Conservation (phyloP, 768 basidiomycete genomes). For the Termitomyces sp. region DNA sequence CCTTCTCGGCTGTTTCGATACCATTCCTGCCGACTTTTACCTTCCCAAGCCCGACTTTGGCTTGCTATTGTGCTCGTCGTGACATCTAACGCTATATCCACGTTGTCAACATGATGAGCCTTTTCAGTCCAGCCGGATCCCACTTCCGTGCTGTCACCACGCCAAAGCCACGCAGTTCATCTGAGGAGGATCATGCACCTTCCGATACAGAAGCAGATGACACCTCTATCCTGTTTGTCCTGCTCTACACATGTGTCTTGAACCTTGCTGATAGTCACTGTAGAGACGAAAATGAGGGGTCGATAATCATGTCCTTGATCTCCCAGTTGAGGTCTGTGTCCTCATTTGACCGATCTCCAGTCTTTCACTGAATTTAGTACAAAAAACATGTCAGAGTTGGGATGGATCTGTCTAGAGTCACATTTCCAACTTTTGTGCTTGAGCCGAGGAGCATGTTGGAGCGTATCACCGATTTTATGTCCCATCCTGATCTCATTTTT, state of each 20-base stretch:
- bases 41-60: neutral
- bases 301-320: conserved; percentile 80
- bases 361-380: neutral
- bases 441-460: conserved; percentile 98
- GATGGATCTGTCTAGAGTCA: conserved; percentile 95
- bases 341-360: conserved; percentile 1
- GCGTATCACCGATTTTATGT: conserved; percentile 98
- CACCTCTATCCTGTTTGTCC: conserved; percentile 78
- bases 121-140: conserved; percentile 66
- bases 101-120: conserved; percentile 59
- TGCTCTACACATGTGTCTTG: conserved; percentile 19
- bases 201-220: conserved; percentile 87
- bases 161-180: conserved; percentile 58
- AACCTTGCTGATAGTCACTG: conserved; percentile 29
- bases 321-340: conserved; percentile 72
- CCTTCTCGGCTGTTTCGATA: neutral
- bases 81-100: neutral
- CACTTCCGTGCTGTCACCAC: conserved; percentile 48
- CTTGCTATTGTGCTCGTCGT: neutral
- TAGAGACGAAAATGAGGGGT: conserved; percentile 92
- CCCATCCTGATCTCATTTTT: conserved; percentile 96
- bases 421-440: conserved; percentile 91
- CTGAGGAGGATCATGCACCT: conserved; percentile 62
- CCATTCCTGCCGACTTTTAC: neutral
- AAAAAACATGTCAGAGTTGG: conserved; percentile 55